phyloP scores from a whole-genome alignment of 2,329 filamentous ascomycete species.

The Cytospora paraplurivora region DNA sequence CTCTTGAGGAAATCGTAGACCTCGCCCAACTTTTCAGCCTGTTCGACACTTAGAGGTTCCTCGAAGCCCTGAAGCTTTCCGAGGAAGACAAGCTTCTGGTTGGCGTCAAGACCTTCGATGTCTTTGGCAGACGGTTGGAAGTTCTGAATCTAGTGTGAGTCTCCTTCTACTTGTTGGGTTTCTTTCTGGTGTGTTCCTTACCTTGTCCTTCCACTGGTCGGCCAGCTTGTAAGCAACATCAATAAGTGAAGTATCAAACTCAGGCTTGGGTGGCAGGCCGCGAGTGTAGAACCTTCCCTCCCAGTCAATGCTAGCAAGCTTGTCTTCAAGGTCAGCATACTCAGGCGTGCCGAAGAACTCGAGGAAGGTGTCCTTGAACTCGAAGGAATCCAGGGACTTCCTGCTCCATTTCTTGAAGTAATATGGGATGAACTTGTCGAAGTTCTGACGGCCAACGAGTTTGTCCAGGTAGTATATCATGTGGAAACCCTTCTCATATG shows the following conservation, averaged over 20 bases:
- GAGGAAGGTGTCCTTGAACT: slow-evolving; percentile 87
- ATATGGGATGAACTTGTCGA: slow-evolving; percentile 93
- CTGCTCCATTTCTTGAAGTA: slow-evolving; percentile 86
- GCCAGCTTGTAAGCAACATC: slow-evolving; percentile 83
- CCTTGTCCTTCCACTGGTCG: slow-evolving; percentile 72
- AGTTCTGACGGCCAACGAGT: slow-evolving; percentile 80
- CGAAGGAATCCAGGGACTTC: slow-evolving; percentile 88
- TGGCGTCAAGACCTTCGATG: slow-evolving; percentile 73
- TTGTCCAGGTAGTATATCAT: slow-evolving; percentile 91
- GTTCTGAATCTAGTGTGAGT: slow-evolving; percentile 39
- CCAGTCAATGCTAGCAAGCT: slow-evolving; percentile 81
- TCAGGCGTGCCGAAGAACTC: slow-evolving; percentile 74
- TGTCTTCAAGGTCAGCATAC: slow-evolving; percentile 64
- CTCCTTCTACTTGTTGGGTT: not conserved
- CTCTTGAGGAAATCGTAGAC: slow-evolving; percentile 74
- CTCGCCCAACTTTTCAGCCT: slow-evolving; percentile 71
- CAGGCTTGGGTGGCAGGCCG: slow-evolving; percentile 85
- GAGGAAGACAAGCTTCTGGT: slow-evolving; percentile 90
- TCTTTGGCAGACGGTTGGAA: slow-evolving; percentile 70
- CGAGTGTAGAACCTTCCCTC: slow-evolving; percentile 86
- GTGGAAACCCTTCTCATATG: slow-evolving; percentile 96
- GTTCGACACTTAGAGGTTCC: slow-evolving; percentile 62
- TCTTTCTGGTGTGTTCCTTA: slow-evolving; percentile 39
- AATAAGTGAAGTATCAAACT: slow-evolving; percentile 86
- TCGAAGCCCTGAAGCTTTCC: slow-evolving; percentile 73